Percentiles rank a stretch among this genome's conserved stretches.
phyloP scores from a whole-genome alignment of 495 filamentous ascomycete genomes.

The Paragyromitra xinjiangensis region DNA sequence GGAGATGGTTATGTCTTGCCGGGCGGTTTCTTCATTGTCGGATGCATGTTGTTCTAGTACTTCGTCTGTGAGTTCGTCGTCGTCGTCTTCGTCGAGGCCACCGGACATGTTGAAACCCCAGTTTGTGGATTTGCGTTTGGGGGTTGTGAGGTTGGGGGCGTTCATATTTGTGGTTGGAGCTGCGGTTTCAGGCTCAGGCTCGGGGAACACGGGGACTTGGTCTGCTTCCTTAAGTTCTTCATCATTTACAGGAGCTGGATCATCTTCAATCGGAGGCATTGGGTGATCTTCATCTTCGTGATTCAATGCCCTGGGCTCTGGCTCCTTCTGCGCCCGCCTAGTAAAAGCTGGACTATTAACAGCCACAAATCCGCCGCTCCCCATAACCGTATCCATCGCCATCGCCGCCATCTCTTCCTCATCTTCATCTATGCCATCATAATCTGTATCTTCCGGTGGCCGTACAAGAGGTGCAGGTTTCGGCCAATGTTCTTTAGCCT shows the following conservation, averaged over 20 bases:
- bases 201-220: not conserved
- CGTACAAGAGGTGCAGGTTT: not conserved
- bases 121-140: conserved; percentile 38
- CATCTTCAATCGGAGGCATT: not conserved
- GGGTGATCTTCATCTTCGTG: conserved; percentile 11
- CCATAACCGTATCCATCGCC: conserved; percentile 36
- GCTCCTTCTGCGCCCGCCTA: not conserved
- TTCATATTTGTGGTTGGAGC: not conserved
- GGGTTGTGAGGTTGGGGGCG: conserved; percentile 15
- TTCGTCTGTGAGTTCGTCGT: conserved; percentile 26
- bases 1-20: conserved; percentile 57
- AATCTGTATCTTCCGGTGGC: not conserved
- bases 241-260: not conserved
- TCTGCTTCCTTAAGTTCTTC: conserved; percentile 12
- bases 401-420: conserved; percentile 49
- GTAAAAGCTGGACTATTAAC: not conserved
- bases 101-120: conserved; percentile 60
- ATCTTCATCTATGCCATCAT: conserved; percentile 36
- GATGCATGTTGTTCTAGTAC: conserved; percentile 31
- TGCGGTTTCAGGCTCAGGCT: not conserved
- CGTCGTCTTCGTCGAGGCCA: conserved; percentile 56
- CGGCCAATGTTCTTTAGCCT: not conserved
- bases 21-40: conserved; percentile 44
- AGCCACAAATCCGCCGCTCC: not conserved
- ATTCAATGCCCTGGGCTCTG: not conserved